phyloP scores from a whole-genome alignment of 441 rosid species.

The Erodium texanum region DNA sequence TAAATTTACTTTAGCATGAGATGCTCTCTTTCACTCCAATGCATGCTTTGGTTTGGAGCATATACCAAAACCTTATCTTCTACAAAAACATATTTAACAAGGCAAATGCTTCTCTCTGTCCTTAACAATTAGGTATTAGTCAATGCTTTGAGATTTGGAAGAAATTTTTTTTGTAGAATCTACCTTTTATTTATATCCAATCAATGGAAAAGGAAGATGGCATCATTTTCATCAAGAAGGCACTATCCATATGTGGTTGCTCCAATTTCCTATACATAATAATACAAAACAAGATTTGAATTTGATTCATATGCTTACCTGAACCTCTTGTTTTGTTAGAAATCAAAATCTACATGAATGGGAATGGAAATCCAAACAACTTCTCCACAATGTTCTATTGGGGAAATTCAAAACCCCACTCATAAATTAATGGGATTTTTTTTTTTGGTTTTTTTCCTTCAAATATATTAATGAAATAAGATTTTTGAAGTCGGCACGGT shows the following conservation, averaged over 20 bases:
- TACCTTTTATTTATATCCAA: background rate
- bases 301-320: background rate
- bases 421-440: background rate
- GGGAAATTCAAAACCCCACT: background rate
- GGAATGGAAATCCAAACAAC: background rate
- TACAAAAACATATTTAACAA: background rate
- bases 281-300: background rate
- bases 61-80: background rate
- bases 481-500: background rate
- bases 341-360: background rate
- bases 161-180: conserved; percentile 2
- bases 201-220: no score
- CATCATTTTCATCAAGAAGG: no score
- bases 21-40: background rate
- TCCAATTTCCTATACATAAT: no score
- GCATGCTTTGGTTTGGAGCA: background rate
- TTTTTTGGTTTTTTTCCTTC: no score
- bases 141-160: background rate
- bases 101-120: background rate
- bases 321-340: background rate
- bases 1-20: background rate
- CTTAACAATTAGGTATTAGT: background rate
- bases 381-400: background rate
- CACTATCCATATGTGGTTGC: no score
- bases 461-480: no score